These are phyloP conservation scores for Monosporascus sp. DNA, from an alignment of 2,329 filamentous ascomycete species.

Conservation along the genomic window DNA sequence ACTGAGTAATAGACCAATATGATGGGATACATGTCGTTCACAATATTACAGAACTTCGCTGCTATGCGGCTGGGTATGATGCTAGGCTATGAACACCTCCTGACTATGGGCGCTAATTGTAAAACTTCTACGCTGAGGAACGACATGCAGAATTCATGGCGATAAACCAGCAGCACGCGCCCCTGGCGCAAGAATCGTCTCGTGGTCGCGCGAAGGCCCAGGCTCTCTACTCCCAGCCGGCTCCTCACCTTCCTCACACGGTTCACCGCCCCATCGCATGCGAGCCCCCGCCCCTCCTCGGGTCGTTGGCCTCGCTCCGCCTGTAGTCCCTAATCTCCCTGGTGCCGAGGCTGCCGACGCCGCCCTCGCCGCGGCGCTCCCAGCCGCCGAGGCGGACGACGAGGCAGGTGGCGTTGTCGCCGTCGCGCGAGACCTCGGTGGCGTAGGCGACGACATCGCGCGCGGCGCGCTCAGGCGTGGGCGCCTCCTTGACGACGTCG, in stretches of 20 bases:
- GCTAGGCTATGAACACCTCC: too few relatives aligned
- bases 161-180: too few relatives aligned
- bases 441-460: slow-evolving; percentile 78
- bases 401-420: slow-evolving; percentile 65
- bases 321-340: slow-evolving; percentile 87
- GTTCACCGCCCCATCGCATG: too few relatives aligned
- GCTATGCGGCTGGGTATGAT: too few relatives aligned
- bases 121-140: too few relatives aligned
- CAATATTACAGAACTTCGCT: too few relatives aligned
- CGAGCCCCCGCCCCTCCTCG: slow-evolving; percentile 56
- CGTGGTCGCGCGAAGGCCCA: too few relatives aligned
- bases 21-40: too few relatives aligned
- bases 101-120: too few relatives aligned
- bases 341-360: slow-evolving; percentile 81
- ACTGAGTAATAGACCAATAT: too few relatives aligned
- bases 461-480: slow-evolving; percentile 81
- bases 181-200: too few relatives aligned
- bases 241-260: slow-evolving; percentile 5
- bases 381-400: slow-evolving; percentile 64
- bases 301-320: slow-evolving; percentile 74
- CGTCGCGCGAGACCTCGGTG: slow-evolving; percentile 68
- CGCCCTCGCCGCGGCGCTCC: slow-evolving; percentile 74
- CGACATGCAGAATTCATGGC: too few relatives aligned
- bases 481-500: slow-evolving; percentile 89
- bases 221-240: not conserved